Conservation (phyloP, 306 rosid genomes). For the Potentilla sterilis region DNA sequence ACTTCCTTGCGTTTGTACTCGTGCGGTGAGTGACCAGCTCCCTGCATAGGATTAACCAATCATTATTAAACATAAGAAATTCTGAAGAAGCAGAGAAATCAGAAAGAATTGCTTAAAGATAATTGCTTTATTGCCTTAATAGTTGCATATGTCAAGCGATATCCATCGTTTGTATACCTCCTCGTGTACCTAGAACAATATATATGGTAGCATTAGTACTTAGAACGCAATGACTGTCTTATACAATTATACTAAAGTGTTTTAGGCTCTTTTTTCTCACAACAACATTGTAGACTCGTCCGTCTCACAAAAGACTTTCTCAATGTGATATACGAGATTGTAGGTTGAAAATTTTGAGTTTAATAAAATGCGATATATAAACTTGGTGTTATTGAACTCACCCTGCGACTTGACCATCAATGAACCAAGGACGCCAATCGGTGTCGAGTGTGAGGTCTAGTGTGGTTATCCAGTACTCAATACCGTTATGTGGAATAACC, state of each 20-base stretch:
- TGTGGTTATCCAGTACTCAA: conserved; percentile 26
- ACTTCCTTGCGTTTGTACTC: conserved; percentile 30
- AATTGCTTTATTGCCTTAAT: conserved; percentile 18
- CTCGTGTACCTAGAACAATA: conserved; percentile 16
- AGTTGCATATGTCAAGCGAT: conserved; percentile 31
- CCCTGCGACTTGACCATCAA: conserved; percentile 32
- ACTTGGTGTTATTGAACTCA: conserved; percentile 3
- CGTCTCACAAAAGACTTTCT: neutral
- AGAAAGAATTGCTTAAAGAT: neutral
- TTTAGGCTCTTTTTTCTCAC: neutral
- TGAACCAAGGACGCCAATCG: conserved; percentile 48
- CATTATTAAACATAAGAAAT: neutral
- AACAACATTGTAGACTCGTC: neutral
- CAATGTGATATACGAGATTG: neutral
- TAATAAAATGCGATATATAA: neutral
- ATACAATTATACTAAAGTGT: neutral
- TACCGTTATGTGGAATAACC: conserved; percentile 23
- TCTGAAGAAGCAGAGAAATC: neutral
- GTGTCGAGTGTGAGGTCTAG: conserved; percentile 25
- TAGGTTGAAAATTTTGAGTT: neutral
- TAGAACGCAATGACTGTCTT: neutral
- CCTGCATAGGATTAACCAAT: conserved; percentile 6
- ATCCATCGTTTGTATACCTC: conserved; percentile 21
- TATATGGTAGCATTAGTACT: neutral
- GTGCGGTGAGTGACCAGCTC: conserved; percentile 28